Evolutionary conservation across 805 yeast species (phyloP).

Genomic region (Saccharomyces eubayanus): DNA sequence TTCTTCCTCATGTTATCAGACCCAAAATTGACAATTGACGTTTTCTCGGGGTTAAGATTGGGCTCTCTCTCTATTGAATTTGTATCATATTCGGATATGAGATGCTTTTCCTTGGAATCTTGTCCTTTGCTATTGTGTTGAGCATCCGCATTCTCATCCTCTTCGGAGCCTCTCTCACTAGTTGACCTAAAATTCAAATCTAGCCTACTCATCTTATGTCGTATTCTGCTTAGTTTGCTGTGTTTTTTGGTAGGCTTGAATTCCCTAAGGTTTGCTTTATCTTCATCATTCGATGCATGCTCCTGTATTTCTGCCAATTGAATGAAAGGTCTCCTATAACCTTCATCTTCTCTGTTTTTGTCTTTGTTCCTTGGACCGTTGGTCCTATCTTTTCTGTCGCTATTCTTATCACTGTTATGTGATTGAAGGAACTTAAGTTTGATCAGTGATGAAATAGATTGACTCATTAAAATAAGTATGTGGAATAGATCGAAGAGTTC

Average conservation of each 20-base stretch:
- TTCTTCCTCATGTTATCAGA: background rate
- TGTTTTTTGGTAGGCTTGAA: slow-evolving; percentile 2
- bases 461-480: slow-evolving; percentile 12
- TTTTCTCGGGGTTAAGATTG: background rate
- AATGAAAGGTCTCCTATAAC: background rate
- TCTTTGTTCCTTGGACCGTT: background rate
- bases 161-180: background rate
- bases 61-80: background rate
- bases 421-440: slow-evolving; percentile 16
- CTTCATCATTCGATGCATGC: background rate
- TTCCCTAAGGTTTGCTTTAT: background rate
- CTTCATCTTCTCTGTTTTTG: background rate
- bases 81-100: background rate
- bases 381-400: background rate
- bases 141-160: background rate
- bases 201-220: slow-evolving; percentile 17
- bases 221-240: slow-evolving; percentile 16
- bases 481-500: background rate
- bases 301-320: background rate
- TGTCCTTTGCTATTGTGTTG: background rate
- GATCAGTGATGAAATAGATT: slow-evolving; percentile 18
- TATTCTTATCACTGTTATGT: background rate
- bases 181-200: slow-evolving; percentile 13
- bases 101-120: background rate
- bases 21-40: background rate